A percentile compares a stretch with the other conserved stretches of the same genome.
These are phyloP conservation scores for Cercospora nicotianae DNA, from an alignment of 2,329 filamentous ascomycete genomes.

Conservation along the genomic window DNA sequence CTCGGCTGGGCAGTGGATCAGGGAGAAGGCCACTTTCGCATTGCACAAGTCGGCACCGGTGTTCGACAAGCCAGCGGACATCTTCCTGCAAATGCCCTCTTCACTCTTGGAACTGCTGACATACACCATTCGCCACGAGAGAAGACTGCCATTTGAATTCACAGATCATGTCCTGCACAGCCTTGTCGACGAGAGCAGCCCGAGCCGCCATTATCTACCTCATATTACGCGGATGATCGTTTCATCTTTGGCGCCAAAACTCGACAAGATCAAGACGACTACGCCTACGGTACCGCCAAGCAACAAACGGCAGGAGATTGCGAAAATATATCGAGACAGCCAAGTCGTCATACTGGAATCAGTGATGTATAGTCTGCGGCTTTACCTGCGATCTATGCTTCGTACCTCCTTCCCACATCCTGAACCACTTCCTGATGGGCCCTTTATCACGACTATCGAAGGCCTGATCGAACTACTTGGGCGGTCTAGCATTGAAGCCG, in stretches of 20 bases:
- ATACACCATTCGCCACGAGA: conserved; percentile 39
- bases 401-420: conserved; percentile 11
- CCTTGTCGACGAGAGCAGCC: conserved; percentile 26
- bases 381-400: conserved; percentile 32
- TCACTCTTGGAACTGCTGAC: conserved; percentile 39
- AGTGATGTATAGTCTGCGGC: conserved; percentile 32
- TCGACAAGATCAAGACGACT: conserved; percentile 34
- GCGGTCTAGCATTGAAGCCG: conserved; percentile 41
- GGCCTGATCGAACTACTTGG: conserved; percentile 31
- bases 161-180: conserved; percentile 32
- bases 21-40: conserved; percentile 42
- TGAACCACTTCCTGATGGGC: conserved; percentile 14
- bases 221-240: conserved; percentile 40
- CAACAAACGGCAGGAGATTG: conserved; percentile 45
- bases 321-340: conserved; percentile 46
- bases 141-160: conserved; percentile 35
- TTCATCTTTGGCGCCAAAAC: conserved; percentile 38
- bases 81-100: conserved; percentile 36
- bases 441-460: conserved; percentile 36
- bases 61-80: conserved; percentile 13
- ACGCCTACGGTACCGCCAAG: conserved; percentile 28
- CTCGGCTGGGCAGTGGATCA: conserved; percentile 35
- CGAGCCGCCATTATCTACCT: conserved; percentile 36
- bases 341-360: conserved; percentile 40
- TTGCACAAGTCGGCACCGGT: conserved; percentile 27